These are phyloP conservation scores for Colletotrichum cordylinicola DNA, from an alignment of 2,329 filamentous ascomycete species.

Conservation along the genomic window DNA sequence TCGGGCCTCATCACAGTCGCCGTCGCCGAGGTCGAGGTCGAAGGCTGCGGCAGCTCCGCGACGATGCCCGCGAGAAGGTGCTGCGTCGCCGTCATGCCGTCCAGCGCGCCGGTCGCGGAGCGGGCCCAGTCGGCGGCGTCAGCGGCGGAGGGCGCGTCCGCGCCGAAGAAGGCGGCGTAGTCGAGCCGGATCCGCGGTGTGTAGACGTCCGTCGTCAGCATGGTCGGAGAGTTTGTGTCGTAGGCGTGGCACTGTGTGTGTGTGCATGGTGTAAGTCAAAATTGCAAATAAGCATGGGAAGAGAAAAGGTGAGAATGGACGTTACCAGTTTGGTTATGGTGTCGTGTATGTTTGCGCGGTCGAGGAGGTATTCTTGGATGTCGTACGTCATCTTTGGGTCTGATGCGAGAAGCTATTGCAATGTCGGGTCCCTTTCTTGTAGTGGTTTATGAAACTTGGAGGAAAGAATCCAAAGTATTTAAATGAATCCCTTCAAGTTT, in stretches of 20 bases:
- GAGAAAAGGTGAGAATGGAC: background rate
- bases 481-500: background rate
- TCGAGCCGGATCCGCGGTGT: slow-evolving; percentile 30
- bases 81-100: background rate
- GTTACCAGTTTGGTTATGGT: slow-evolving; percentile 30
- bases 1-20: slow-evolving; percentile 19
- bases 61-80: slow-evolving; percentile 23
- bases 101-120: background rate
- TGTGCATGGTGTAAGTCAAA: background rate
- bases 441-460: background rate
- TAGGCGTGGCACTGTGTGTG: slow-evolving; percentile 29
- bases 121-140: background rate
- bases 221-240: slow-evolving; percentile 27
- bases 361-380: slow-evolving; percentile 33
- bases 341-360: slow-evolving; percentile 36
- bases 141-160: slow-evolving; percentile 22
- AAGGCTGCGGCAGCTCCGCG: slow-evolving; percentile 29
- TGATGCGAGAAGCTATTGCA: background rate
- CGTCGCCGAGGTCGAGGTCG: background rate
- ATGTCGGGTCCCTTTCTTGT: background rate
- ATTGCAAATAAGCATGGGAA: no score
- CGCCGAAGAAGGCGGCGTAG: slow-evolving; percentile 35
- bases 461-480: background rate
- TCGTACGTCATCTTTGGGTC: slow-evolving; percentile 22
- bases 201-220: slow-evolving; percentile 30